Base-by-base conservation (phyloP, 164 flowering plant species). In the Tinospora cordifolia region DNA sequence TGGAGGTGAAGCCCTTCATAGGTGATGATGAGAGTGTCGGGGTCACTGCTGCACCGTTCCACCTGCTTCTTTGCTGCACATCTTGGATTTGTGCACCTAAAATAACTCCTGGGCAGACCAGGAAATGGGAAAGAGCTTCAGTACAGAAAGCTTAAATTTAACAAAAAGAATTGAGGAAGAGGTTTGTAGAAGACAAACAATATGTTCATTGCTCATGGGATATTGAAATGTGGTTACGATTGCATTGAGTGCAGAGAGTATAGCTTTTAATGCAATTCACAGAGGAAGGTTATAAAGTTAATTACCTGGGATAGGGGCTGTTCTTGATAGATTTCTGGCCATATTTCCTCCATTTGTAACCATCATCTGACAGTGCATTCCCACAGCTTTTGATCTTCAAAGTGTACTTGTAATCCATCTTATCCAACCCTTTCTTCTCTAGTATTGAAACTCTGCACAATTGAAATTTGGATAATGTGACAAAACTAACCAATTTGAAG, bases 1-100 rank as follows among this genome's bases (percentile, higher is more conserved):
- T 93, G 98, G 62, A 93, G 88, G 77, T 93, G 98, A 62, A 91
- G 90, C 3, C 98, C 98, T 79, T 93, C 98, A 41, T 93, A 93
- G 62, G 98, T 91, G 79, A 93, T 78, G 67, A 91, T 76, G 46
- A 93, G 78, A 2, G 88, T 85, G 39, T 90, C 96, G 0, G 87
- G 87, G 67, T 93, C 98, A 8, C 88, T 90, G 13, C 73, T 81
- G 0, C 88, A 87, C 69, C 84, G 80, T 77, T 93, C 98, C 69
- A 91, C 96, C 68, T 91, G 97, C 76, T 90, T 93, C 79, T 91
- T 93, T 8, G 98, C 97, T 19, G 83, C 84, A 80, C 98, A 93
- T 71, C 90, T 83, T 38, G 97, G 90, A 80, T 88, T 93, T 9
- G 97, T 91, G 84, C 98, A 93, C 76, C 85, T 85, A 80, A 90